Conservation (phyloP, 2,329 filamentous ascomycete genomes). For the Cylindrodendrum hubeiense region DNA sequence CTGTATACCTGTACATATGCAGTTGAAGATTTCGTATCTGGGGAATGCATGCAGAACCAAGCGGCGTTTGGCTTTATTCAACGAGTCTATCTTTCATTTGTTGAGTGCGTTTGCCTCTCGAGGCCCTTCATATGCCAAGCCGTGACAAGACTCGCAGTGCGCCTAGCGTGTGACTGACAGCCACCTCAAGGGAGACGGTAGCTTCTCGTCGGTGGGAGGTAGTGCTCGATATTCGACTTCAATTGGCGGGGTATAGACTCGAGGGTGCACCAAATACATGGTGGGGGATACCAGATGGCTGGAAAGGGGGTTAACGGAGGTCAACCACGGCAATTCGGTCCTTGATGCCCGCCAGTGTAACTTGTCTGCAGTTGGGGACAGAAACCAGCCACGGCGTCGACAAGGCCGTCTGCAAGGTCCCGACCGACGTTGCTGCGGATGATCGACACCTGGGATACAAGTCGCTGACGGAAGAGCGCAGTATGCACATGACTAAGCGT, state of each 20-base stretch:
- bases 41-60: background rate
- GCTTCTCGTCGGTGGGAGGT: background rate
- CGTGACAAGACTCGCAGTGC: background rate
- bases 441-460: conserved; percentile 33
- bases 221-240: background rate
- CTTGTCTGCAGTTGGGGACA: background rate
- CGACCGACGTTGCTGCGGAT: conserved; percentile 34
- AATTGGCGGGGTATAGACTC: background rate
- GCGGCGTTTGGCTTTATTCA: background rate
- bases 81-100: background rate
- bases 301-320: background rate
- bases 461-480: conserved; percentile 22
- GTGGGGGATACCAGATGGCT: background rate
- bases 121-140: background rate
- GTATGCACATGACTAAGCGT: conserved; percentile 18
- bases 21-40: background rate
- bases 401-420: conserved; percentile 43
- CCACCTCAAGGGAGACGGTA: background rate
- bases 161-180: background rate
- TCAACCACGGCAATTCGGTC: background rate
- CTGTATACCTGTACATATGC: background rate
- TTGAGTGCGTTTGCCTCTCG: background rate
- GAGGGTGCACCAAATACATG: background rate
- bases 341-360: background rate
- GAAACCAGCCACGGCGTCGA: conserved; percentile 27